A percentile compares a stretch with the other conserved stretches of the same genome.
phyloP scores from a whole-genome alignment of 768 basidiomycete genomes.

The Lactarius deliciosus region DNA sequence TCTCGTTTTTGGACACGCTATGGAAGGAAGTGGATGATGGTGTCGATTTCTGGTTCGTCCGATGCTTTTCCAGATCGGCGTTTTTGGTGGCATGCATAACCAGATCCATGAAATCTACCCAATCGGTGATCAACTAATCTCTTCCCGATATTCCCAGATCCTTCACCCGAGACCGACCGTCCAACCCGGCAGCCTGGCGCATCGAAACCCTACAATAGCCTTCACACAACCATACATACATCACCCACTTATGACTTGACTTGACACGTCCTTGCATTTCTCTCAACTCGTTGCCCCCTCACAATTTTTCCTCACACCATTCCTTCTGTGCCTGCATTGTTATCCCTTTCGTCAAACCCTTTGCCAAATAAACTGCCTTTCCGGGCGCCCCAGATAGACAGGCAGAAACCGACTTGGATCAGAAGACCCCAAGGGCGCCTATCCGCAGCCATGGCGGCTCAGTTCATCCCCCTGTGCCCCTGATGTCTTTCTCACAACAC shows the following conservation, averaged over 20 bases:
- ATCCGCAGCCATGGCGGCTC: constrained; percentile 12
- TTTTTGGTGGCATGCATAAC: constrained; percentile 29
- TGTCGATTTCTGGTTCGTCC: constrained; percentile 17
- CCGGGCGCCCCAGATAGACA: constrained; percentile 23
- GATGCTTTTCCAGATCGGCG: constrained; percentile 31
- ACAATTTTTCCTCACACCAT: constrained; percentile 1
- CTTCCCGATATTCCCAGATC: constrained; percentile 31
- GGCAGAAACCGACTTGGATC: constrained; percentile 23
- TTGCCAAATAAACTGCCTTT: constrained; percentile 17
- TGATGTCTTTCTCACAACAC: background rate
- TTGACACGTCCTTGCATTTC: background rate
- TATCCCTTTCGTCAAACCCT: constrained; percentile 6
- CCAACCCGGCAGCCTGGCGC: constrained; percentile 26
- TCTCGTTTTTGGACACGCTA: background rate
- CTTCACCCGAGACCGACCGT: constrained; percentile 21
- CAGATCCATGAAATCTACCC: constrained; percentile 31
- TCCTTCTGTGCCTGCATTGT: constrained; percentile 19
- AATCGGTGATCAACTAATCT: constrained; percentile 32
- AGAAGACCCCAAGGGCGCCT: constrained; percentile 25
- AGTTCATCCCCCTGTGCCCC: constrained; percentile 6
- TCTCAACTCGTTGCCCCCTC: constrained; percentile 2
- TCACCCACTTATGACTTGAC: background rate
- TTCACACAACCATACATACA: background rate
- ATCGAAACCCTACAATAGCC: constrained; percentile 5
- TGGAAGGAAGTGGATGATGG: background rate